These are phyloP conservation scores for Pleurotus ostreatus DNA, from an alignment of 768 basidiomycete genomes.

Conservation along the genomic window DNA sequence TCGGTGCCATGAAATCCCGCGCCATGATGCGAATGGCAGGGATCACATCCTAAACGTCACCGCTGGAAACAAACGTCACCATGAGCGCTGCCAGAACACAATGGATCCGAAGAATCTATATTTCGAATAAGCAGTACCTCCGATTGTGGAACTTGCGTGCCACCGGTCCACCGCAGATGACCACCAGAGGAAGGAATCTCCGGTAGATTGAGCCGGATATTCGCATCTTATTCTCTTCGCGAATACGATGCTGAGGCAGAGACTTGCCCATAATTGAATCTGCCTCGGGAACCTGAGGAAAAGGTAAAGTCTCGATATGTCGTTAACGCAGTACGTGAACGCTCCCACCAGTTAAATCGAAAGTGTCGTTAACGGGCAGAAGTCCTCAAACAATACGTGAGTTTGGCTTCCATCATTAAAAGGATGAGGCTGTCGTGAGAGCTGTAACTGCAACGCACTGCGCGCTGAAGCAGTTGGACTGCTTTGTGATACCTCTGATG, in stretches of 20 bases:
- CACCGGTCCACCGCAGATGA: background rate
- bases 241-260: too few species aligned
- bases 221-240: too few species aligned
- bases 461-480: background rate
- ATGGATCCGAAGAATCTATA: background rate
- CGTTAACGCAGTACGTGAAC: too few species aligned
- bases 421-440: constrained; percentile 4
- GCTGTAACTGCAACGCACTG: background rate
- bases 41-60: background rate
- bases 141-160: too few species aligned
- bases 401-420: constrained; percentile 4
- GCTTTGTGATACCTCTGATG: background rate
- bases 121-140: too few species aligned
- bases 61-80: background rate
- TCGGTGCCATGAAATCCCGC: background rate
- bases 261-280: too few species aligned
- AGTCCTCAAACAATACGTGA: background rate
- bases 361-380: background rate
- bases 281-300: too few species aligned
- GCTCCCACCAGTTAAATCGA: background rate
- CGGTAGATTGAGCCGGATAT: background rate
- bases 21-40: background rate
- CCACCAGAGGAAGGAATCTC: background rate
- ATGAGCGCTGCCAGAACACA: background rate
- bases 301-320: too few species aligned